phyloP scores from a whole-genome alignment of 2,329 filamentous ascomycete genomes.

The Emmonsia crescens region DNA sequence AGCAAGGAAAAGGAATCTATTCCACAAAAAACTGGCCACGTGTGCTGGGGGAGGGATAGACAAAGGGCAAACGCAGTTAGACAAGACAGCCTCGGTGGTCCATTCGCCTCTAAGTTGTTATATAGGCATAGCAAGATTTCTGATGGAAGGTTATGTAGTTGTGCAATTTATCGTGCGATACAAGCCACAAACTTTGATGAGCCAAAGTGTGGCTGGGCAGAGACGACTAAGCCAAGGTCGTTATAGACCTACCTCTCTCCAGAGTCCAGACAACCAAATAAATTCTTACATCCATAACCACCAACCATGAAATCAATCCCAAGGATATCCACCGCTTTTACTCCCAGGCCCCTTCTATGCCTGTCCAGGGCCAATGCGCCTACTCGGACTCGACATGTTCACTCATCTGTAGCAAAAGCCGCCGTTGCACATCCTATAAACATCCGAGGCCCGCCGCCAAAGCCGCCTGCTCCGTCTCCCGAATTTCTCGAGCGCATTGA shows the following conservation, averaged over 20 bases:
- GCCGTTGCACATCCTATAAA: conserved; percentile 49
- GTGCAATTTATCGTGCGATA: too few species aligned
- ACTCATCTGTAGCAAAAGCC: conserved; percentile 27
- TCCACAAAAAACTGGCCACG: too few species aligned
- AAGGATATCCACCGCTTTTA: neutral
- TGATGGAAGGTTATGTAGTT: too few species aligned
- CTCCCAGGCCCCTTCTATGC: neutral
- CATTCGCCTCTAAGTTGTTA: too few species aligned
- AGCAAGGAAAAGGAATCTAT: too few species aligned
- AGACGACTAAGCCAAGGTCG: neutral
- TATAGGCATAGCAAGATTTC: too few species aligned
- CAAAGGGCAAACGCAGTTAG: too few species aligned
- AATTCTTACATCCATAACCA: neutral
- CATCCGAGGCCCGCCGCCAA: conserved; percentile 49
- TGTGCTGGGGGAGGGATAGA: too few species aligned
- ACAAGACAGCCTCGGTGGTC: too few species aligned
- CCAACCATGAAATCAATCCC: neutral
- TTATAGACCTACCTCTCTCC: too few species aligned
- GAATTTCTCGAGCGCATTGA: conserved; percentile 39
- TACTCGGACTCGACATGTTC: conserved; percentile 20
- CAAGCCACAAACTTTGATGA: neutral
- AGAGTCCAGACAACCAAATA: neutral
- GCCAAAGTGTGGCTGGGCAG: neutral
- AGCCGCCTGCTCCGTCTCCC: conserved; percentile 42
- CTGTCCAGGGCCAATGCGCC: neutral